Evolutionary conservation across 371 early-diverging fungal species (phyloP).

Genomic region (Mucor sp.): DNA sequence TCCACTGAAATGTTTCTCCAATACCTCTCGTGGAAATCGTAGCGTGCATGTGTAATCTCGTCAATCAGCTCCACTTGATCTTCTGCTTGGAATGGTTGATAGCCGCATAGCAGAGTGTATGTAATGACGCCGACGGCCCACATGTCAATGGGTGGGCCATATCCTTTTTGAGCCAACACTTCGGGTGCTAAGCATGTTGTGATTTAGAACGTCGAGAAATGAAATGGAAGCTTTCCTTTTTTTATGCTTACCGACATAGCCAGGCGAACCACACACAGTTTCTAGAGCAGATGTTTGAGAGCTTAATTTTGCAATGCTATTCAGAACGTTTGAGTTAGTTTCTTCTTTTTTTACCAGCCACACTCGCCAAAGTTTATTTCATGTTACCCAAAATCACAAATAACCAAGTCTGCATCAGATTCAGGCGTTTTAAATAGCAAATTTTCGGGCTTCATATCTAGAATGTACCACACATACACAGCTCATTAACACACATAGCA

Average conservation of each 20-base stretch:
- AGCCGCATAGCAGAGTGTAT: conserved; percentile 60
- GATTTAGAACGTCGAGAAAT: conserved; percentile 10
- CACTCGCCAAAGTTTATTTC: not conserved
- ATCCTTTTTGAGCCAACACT: conserved; percentile 68
- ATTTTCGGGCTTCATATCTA: conserved; percentile 87
- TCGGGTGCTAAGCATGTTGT: conserved; percentile 72
- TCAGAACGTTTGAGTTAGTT: not conserved
- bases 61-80: conserved; percentile 62
- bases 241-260: conserved; percentile 47
- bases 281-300: conserved; percentile 53
- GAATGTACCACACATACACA: not conserved
- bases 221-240: not conserved
- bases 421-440: conserved; percentile 65
- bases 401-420: conserved; percentile 61
- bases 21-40: conserved; percentile 78
- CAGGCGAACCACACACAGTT: conserved; percentile 66
- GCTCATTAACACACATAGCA: not conserved
- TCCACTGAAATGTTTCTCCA: conserved; percentile 80
- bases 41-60: conserved; percentile 66
- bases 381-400: conserved; percentile 70
- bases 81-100: conserved; percentile 77
- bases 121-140: conserved; percentile 60
- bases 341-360: not conserved
- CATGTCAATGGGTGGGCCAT: conserved; percentile 82
- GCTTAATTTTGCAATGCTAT: conserved; percentile 57